Evolutionary conservation across 352 stramenopile genomes (phyloP).

Genomic region (Globisporangium cystogenes): DNA sequence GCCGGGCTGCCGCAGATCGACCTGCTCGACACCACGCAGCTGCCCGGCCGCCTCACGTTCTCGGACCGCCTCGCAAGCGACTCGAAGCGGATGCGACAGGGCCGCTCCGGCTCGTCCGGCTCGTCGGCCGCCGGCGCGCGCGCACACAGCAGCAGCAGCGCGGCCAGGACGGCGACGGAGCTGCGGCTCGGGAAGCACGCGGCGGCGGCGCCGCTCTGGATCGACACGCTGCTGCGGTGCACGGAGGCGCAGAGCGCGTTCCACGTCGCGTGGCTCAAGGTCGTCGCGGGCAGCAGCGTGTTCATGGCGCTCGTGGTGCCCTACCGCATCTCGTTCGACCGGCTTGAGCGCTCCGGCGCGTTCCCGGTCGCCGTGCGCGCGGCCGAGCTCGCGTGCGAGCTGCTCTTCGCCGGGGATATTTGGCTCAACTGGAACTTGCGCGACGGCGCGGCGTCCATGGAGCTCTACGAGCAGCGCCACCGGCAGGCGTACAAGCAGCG

Average conservation of each 20-base stretch:
- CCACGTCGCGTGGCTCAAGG: too few relatives aligned
- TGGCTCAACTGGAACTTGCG: conserved; percentile 47
- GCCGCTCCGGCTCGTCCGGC: conserved; percentile 1
- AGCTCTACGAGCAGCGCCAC: conserved; percentile 58
- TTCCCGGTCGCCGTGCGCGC: conserved; percentile 27
- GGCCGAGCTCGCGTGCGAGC: conserved; percentile 32
- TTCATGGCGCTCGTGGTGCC: too few relatives aligned
- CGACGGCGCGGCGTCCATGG: too few relatives aligned
- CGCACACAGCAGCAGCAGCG: too few relatives aligned
- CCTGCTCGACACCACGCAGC: too few relatives aligned
- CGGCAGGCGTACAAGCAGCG: conserved; percentile 46
- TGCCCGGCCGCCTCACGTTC: not conserved
- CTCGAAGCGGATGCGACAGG: not conserved
- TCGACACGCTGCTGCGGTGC: too few relatives aligned
- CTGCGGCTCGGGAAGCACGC: conserved; percentile 2
- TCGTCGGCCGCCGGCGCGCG: not conserved
- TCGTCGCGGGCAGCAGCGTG: too few relatives aligned
- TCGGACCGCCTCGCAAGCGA: not conserved
- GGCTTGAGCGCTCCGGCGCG: conserved; percentile 29
- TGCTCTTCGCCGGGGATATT: conserved; percentile 45
- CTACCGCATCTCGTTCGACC: conserved; percentile 39
- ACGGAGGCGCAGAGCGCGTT: too few relatives aligned
- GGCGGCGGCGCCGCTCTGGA: too few relatives aligned
- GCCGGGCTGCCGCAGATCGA: too few relatives aligned
- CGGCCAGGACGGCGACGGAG: not conserved